Evolutionary conservation across 495 filamentous ascomycete species (phyloP), one percentile per base, ranked within the genome.

Genomic region (Penicillium cosmopolitanum): DNA sequence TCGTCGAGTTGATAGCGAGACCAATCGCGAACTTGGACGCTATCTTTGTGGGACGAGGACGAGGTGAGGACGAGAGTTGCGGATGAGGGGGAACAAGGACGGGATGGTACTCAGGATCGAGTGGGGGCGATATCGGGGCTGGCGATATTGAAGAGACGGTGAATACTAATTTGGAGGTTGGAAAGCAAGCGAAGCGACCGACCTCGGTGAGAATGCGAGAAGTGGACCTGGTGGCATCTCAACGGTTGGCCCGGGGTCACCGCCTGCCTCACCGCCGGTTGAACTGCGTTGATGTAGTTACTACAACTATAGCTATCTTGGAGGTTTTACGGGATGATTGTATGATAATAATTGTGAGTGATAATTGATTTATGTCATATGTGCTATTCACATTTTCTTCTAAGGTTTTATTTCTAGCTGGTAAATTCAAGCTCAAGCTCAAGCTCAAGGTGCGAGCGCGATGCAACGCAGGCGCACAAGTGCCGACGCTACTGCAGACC

Each of bases 141-240:
- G 21, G 46, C 19, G n/a, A 13, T 13, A 31, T 51, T 21, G 7
- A 50, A 53, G 25, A 31, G 28, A 33, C 31, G 13, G 42, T 48
- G 25, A 40, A 48, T 48, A 21, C 19, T 21, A 15, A 48, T 25
- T 48, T 48, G 46, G 46, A 48, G 46, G 10, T 48, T 44, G 42
- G 42, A 56, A 50, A 48, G 44, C 43, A 53, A 42, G 31, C n/a
- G 51, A 18, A 48, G 43, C 25, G 36, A 46, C 33, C 28, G 8
- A 9, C 15, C 42, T 58, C 50, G 44, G 51, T 36, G n/a, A 23
- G 47, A 48, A 59, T 23, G 18, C 46, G 10, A 31, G 28, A 48
- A 67, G 62, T 67, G 65, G 67, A 66, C 34, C 58, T 36, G 54
- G 19, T 70, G 67, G 60, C 65, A 68, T 66, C 60, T 64, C 56